Conservation (phyloP, 495 filamentous ascomycete species). For the Halenospora varia region DNA sequence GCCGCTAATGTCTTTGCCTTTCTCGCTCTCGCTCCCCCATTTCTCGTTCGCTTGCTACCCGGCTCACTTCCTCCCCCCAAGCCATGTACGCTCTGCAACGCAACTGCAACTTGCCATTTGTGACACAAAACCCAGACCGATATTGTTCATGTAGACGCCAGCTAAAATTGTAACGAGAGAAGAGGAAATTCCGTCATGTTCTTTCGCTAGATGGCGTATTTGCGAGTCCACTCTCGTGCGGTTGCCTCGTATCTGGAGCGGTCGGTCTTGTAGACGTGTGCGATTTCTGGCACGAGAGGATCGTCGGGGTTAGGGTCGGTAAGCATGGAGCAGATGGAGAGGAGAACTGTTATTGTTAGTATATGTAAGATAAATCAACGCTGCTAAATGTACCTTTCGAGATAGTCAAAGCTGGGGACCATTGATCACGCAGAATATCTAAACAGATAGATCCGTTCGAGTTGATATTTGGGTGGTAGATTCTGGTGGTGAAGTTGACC, state of each 20-base stretch:
- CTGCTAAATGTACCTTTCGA: conserved; percentile 75
- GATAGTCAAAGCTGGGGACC: conserved; percentile 97
- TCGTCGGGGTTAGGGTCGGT: conserved; percentile 99
- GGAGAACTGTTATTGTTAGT: conserved; percentile 55
- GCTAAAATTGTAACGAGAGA: conserved; percentile 21
- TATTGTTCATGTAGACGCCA: conserved; percentile 22
- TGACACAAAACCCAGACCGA: conserved; percentile 10
- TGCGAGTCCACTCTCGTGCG: conserved; percentile 96
- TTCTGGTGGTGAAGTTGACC: conserved; percentile 99
- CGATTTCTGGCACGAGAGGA: conserved; percentile 96
- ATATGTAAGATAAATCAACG: neutral
- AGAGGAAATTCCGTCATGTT: conserved; percentile 4
- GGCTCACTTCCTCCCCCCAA: neutral
- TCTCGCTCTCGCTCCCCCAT: too few species aligned
- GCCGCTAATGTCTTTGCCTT: too few species aligned
- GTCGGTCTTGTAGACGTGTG: conserved; percentile 99
- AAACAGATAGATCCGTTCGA: conserved; percentile 98
- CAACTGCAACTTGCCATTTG: neutral
- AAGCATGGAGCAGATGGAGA: conserved; percentile 99
- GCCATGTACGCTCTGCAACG: neutral
- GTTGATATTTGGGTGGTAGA: conserved; percentile 99
- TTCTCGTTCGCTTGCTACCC: neutral
- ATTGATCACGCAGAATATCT: conserved; percentile 97
- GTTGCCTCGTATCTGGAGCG: conserved; percentile 91
- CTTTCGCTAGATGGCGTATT: conserved; percentile 78